A percentile compares a stretch with the other conserved stretches of the same genome.
Conservation (phyloP, 129 eudicot species). For the Flaveria sonorensis region DNA sequence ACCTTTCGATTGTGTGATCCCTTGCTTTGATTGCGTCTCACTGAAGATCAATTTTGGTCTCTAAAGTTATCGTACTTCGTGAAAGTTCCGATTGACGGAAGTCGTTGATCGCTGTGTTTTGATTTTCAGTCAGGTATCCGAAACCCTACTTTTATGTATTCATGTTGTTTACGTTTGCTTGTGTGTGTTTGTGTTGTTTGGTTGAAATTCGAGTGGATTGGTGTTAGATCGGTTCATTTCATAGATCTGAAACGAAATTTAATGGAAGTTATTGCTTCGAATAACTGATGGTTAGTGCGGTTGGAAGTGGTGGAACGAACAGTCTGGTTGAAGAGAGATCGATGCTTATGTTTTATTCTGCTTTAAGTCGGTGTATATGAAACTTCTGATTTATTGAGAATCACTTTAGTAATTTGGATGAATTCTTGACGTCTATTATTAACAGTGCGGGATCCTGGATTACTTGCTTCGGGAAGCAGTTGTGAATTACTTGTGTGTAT, state of each 20-base stretch:
- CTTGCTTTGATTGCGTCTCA: conserved; percentile 19
- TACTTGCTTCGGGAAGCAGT: conserved; percentile 7
- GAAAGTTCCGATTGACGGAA: conserved; percentile 20
- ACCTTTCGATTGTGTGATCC: conserved; percentile 20
- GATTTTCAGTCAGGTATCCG: conserved; percentile 28
- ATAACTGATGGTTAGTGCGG: not conserved
- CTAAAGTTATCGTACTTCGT: conserved; percentile 11
- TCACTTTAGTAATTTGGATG: not conserved
- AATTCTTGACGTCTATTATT: conserved; percentile 8
- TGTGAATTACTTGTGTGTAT: not conserved
- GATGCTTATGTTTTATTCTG: not conserved
- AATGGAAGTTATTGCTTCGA: conserved; percentile 25
- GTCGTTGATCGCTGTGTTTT: conserved; percentile 11
- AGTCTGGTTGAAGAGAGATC: conserved; percentile 15
- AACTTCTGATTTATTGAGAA: not conserved
- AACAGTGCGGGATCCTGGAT: conserved; percentile 2
- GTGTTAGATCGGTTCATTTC: conserved; percentile 26
- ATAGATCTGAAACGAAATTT: conserved; percentile 21
- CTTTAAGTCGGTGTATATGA: too few species aligned
- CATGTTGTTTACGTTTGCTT: not conserved
- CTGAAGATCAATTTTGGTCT: conserved; percentile 19
- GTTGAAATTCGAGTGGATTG: conserved; percentile 21
- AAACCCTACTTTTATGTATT: conserved; percentile 34
- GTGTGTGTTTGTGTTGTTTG: conserved; percentile 18
- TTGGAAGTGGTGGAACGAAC: conserved; percentile 16